Evolutionary conservation across 129 eudicot genomes (phyloP).

Genomic region (Flaveria bidentis): DNA sequence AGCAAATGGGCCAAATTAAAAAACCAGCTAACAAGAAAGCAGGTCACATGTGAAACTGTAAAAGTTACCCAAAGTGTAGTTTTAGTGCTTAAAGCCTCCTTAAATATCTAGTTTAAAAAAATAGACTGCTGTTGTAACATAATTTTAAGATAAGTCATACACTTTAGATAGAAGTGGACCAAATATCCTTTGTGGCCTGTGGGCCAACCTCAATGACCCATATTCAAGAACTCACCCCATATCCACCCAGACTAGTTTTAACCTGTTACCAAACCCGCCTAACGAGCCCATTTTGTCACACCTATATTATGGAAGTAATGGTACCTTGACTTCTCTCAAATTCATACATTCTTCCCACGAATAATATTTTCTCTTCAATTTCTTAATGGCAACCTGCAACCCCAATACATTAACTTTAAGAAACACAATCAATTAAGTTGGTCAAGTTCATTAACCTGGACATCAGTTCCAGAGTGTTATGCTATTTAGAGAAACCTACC

Average conservation of each 20-base stretch:
- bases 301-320: not conserved
- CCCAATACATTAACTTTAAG: constrained; percentile 18
- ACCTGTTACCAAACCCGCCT: not conserved
- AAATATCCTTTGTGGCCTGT: not conserved
- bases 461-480: not conserved
- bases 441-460: not conserved
- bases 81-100: not conserved
- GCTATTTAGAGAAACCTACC: constrained; percentile 44
- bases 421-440: constrained; percentile 2
- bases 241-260: not conserved
- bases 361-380: constrained; percentile 89
- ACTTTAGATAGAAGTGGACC: not conserved
- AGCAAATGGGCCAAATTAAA: not conserved
- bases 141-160: not conserved
- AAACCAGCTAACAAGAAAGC: not conserved
- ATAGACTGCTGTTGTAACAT: not conserved
- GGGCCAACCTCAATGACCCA: not conserved
- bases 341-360: constrained; percentile 98
- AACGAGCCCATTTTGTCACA: not conserved
- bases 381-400: constrained; percentile 84
- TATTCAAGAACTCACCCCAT: too few species aligned
- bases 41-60: not conserved
- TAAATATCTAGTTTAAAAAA: not conserved
- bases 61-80: not conserved
- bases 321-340: constrained; percentile 96